Evolutionary conservation across 495 filamentous ascomycete species (phyloP).

Genomic region (Durotheca rogersii): DNA sequence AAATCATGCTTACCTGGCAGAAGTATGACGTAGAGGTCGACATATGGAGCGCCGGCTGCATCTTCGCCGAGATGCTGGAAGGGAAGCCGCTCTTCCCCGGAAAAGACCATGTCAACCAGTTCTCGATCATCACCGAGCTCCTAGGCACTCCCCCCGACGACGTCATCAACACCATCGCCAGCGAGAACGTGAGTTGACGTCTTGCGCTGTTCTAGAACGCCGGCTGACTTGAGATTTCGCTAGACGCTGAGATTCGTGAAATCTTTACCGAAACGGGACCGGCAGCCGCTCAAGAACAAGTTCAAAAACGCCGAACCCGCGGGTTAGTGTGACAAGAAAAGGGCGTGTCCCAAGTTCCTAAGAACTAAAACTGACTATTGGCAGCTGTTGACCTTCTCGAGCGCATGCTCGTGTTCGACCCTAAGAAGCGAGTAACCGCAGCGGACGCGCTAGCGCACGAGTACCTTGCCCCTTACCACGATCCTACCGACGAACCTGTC

Average conservation of each 20-base stretch:
- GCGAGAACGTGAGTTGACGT: slow-evolving; percentile 76
- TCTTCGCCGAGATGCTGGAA: slow-evolving; percentile 99
- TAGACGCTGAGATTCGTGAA: slow-evolving; percentile 97
- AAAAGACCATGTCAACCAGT: slow-evolving; percentile 99
- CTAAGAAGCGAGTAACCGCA: slow-evolving; percentile 85
- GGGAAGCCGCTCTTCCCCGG: slow-evolving; percentile 98
- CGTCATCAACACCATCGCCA: slow-evolving; percentile 97
- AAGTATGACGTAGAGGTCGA: slow-evolving; percentile 99
- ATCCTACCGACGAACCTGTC: slow-evolving; percentile 92
- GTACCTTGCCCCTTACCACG: slow-evolving; percentile 95
- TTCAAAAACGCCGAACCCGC: slow-evolving; percentile 95
- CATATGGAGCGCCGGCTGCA: slow-evolving; percentile 98
- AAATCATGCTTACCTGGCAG: slow-evolving; percentile 99
- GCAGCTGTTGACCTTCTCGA: slow-evolving; percentile 91
- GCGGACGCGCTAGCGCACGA: slow-evolving; percentile 82
- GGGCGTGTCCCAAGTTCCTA: neutral
- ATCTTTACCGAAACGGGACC: slow-evolving; percentile 92
- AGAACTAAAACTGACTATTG: slow-evolving; percentile 5
- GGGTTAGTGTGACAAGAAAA: slow-evolving; percentile 55
- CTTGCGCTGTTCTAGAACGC: neutral
- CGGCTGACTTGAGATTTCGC: slow-evolving; percentile 10
- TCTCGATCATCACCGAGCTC: slow-evolving; percentile 98
- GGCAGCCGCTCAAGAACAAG: slow-evolving; percentile 84
- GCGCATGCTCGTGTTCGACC: slow-evolving; percentile 96
- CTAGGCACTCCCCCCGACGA: slow-evolving; percentile 97